Evolutionary conservation across 2,329 filamentous ascomycete species (phyloP), one percentile per base, ranked within the genome.

Genomic region (Diaporthe ampelina): DNA sequence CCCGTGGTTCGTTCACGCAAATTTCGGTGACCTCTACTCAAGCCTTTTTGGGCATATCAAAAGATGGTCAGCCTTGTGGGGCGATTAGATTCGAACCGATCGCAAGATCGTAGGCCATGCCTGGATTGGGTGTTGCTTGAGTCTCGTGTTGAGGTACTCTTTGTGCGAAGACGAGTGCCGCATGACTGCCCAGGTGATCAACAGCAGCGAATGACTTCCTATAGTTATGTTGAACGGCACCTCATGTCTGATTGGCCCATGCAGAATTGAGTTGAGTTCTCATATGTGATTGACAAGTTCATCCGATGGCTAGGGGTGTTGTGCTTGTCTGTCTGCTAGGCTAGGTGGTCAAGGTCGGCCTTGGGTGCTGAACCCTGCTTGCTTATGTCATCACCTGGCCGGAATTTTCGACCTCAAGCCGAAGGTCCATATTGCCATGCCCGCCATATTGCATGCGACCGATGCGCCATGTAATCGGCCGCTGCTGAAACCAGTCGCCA

Each of bases 341-440:
- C 45, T 50, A 21, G 45, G 45, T 50, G 1, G 26, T 17, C 56
- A 9, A 45, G 24, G 40, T 48, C 56, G 26, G 21, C 19, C 32
- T 10, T 58, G n/a, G 3, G 26, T 15, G 45, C 21, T n/a, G n/a
- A 2, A 10, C 57, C 59, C 17, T 63, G 45, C 9, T 24, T 11
- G 70, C 61, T 75, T 75, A 75, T 37, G 45, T 75, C 63, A 74
- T 35, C 68, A 40, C 5, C 3, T 11, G 37, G 9, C 35, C 70
- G 58, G 50, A 75, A 70, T 74, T 75, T 74, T 75, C 67, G 72
- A 75, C 50, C 50, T 65, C 43, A 17, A 37, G 29, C 43, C 35
- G 21, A 54, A 61, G 56, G 19, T 72, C 57, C 32, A 52, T 43
- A 32, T 40, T 40, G 17, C 21, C 35, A 68, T 57, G 40, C 56